These are phyloP conservation scores for Enteropsectra breve DNA, from an alignment of 371 early-diverging fungal species.

Conservation along the genomic window DNA sequence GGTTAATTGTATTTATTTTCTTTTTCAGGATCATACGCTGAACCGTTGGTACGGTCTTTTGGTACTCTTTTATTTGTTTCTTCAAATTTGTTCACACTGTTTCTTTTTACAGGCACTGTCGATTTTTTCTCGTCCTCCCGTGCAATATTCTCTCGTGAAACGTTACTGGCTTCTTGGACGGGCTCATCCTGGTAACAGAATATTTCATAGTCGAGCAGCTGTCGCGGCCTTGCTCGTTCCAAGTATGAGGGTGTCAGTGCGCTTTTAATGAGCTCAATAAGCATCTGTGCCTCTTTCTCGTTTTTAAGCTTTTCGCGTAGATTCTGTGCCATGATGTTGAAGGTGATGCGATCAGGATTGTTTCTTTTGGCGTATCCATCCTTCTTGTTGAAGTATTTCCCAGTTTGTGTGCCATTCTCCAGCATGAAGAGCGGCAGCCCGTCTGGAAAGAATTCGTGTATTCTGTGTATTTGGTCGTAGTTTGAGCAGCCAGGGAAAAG, in stretches of 20 bases:
- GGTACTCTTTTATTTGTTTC: slow-evolving; percentile 21
- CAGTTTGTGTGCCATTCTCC: slow-evolving; percentile 39
- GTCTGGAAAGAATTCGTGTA: slow-evolving; percentile 55
- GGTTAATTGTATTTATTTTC: slow-evolving; percentile 37
- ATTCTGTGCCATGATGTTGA: slow-evolving; percentile 23
- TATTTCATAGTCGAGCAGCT: slow-evolving; percentile 21
- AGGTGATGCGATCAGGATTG: slow-evolving; percentile 6
- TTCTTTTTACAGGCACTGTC: slow-evolving; percentile 6
- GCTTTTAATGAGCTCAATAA: slow-evolving; percentile 19
- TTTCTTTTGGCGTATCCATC: slow-evolving; percentile 22
- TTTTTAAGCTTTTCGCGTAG: slow-evolving; percentile 13
- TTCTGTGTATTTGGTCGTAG: slow-evolving; percentile 74
- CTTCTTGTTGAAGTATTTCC: slow-evolving; percentile 42
- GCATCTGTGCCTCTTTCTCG: slow-evolving; percentile 11
- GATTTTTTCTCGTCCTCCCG: slow-evolving; percentile 6
- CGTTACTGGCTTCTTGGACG: neutral
- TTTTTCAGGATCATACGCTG: slow-evolving; percentile 25
- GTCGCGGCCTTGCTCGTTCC: slow-evolving; percentile 10
- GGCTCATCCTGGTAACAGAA: neutral
- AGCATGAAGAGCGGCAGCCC: slow-evolving; percentile 41
- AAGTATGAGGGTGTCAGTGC: slow-evolving; percentile 37
- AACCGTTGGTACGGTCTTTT: no score
- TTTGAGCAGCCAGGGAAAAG: slow-evolving; percentile 83
- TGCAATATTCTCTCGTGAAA: slow-evolving; percentile 1
- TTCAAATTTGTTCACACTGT: neutral